Conservation (phyloP, 106 monocot genomes). For the Platanthera guangdongensis region DNA sequence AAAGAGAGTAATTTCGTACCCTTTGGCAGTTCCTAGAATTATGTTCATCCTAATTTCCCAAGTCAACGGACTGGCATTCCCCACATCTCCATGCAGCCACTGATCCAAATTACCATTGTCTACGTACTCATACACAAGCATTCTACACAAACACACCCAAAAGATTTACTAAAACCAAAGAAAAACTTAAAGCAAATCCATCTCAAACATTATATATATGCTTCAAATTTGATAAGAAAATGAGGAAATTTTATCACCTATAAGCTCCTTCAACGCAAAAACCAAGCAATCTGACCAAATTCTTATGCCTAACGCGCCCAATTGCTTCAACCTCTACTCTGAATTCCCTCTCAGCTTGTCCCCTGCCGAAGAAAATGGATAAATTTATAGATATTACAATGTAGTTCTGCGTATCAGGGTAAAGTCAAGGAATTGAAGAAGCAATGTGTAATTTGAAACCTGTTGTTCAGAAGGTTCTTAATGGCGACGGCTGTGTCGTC, state of each 20-base stretch:
- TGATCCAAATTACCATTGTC: slow-evolving; percentile 38
- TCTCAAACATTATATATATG: background rate
- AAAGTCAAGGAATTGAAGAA: background rate
- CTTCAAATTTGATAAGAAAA: background rate
- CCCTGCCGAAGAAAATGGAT: slow-evolving; percentile 11
- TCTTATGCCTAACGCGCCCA: slow-evolving; percentile 37
- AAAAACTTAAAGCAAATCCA: background rate
- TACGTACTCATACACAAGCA: slow-evolving; percentile 48
- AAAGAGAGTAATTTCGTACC: slow-evolving; percentile 8
- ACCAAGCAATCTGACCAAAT: slow-evolving; percentile 34
- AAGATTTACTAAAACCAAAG: background rate
- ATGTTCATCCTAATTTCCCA: slow-evolving; percentile 42
- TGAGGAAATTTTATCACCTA: slow-evolving; percentile 7
- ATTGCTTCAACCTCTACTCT: slow-evolving; percentile 37
- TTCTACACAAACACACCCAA: slow-evolving; percentile 13
- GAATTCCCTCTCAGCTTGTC: slow-evolving; percentile 36
- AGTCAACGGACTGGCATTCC: slow-evolving; percentile 25
- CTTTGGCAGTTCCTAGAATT: slow-evolving; percentile 29
- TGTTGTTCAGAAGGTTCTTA: slow-evolving; percentile 56
- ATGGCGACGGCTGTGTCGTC: slow-evolving; percentile 33
- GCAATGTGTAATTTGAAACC: slow-evolving; percentile 8
- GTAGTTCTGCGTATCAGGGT: background rate
- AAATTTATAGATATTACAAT: background rate
- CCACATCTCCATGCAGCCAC: slow-evolving; percentile 38
- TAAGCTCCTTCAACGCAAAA: slow-evolving; percentile 31